Conservation (phyloP, 208 protist genomes). For the Leishmania tropica region DNA sequence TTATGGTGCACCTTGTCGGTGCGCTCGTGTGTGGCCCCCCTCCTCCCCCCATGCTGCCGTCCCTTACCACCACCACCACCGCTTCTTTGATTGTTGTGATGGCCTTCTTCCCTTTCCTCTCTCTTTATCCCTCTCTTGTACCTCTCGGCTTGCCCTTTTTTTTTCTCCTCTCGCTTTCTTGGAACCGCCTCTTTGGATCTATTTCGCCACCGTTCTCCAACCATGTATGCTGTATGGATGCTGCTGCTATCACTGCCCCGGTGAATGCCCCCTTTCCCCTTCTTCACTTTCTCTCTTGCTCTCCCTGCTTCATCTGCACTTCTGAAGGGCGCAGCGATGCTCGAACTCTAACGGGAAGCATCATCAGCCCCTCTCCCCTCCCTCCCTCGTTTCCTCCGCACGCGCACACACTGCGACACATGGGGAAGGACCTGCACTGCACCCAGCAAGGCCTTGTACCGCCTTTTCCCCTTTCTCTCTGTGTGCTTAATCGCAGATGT, state of each 20-base stretch:
- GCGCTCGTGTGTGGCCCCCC: not conserved
- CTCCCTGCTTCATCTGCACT: not conserved
- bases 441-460: not conserved
- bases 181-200: not conserved
- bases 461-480: not conserved
- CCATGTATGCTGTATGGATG: not conserved
- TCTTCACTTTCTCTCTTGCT: not conserved
- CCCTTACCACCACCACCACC: not conserved
- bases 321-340: not conserved
- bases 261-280: not conserved
- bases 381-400: not conserved
- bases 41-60: not conserved
- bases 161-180: slow-evolving; percentile 9
- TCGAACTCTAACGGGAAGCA: no score
- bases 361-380: not conserved
- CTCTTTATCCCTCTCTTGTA: slow-evolving; percentile 8
- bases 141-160: slow-evolving; percentile 3
- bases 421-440: not conserved
- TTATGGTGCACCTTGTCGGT: not conserved
- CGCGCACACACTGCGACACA: not conserved
- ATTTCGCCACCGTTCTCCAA: not conserved
- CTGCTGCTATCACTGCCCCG: not conserved
- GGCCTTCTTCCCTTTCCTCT: not conserved
- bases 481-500: not conserved
- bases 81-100: not conserved